These are phyloP conservation scores for Aspergillus brasiliensis DNA, from an alignment of 2,329 filamentous ascomycete genomes.

Conservation along the genomic window DNA sequence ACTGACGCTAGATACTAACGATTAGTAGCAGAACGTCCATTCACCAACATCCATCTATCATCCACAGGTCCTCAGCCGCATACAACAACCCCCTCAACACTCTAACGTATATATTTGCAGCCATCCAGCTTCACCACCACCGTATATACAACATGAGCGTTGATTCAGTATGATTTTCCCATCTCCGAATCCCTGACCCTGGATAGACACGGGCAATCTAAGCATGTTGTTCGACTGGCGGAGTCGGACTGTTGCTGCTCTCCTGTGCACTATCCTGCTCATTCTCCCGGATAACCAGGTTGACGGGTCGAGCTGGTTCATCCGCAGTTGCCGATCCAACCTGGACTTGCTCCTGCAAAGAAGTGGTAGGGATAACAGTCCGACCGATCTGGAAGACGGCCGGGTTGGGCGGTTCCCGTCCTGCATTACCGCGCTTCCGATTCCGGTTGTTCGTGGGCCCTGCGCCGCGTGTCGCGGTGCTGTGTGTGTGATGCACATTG, in stretches of 20 bases:
- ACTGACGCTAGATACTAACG: too few relatives aligned
- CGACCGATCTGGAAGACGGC: slow-evolving; percentile 32
- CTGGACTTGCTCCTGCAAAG: slow-evolving; percentile 21
- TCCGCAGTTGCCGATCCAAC: slow-evolving; percentile 25
- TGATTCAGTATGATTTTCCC: too few relatives aligned
- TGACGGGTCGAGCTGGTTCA: slow-evolving; percentile 39
- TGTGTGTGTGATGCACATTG: slow-evolving; percentile 33
- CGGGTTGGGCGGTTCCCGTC: slow-evolving; percentile 18
- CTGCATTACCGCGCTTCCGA: slow-evolving; percentile 26
- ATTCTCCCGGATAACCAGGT: slow-evolving; percentile 23
- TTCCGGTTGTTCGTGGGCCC: slow-evolving; percentile 23
- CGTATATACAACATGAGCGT: too few relatives aligned
- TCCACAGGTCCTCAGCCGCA: too few relatives aligned
- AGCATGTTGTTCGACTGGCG: not conserved
- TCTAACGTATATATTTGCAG: too few relatives aligned
- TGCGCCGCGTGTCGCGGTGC: slow-evolving; percentile 32
- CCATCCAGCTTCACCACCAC: too few relatives aligned
- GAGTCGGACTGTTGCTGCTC: not conserved
- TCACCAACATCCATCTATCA: too few relatives aligned
- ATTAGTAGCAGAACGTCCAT: too few relatives aligned
- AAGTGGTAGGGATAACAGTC: slow-evolving; percentile 24
- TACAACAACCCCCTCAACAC: too few relatives aligned
- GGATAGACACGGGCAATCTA: not conserved
- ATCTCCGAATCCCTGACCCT: not conserved
- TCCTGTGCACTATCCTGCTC: not conserved